phyloP scores from a whole-genome alignment of 1,284 basidiomycete genomes.

The Meira miltonrushii region DNA sequence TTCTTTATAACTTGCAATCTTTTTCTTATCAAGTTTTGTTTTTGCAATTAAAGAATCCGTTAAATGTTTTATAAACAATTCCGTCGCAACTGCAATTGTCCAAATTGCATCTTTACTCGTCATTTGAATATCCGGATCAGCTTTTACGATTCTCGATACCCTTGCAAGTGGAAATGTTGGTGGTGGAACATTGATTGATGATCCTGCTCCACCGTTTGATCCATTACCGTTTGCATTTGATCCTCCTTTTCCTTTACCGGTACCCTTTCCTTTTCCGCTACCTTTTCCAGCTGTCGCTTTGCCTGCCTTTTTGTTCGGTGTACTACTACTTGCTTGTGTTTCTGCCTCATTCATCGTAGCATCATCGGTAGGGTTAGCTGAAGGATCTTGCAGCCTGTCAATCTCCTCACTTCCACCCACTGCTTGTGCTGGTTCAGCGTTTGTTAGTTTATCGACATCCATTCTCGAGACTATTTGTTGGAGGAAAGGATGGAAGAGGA shows the following conservation, averaged over 20 bases:
- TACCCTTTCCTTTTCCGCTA: conserved; percentile 1
- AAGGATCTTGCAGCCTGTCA: neutral
- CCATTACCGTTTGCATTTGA: neutral
- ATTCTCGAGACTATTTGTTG: too few relatives aligned
- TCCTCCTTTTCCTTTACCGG: neutral
- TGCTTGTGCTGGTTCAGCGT: too few relatives aligned
- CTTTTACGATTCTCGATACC: conserved; percentile 8
- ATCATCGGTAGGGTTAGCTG: neutral
- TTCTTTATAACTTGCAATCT: conserved; percentile 6
- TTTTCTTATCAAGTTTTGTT: conserved; percentile 4
- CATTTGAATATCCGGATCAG: conserved; percentile 8
- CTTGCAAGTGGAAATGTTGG: conserved; percentile 8
- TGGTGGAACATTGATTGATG: neutral
- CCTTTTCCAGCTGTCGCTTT: neutral
- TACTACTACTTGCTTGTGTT: neutral
- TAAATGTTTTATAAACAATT: conserved; percentile 12
- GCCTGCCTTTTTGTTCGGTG: neutral
- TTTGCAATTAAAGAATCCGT: conserved; percentile 7
- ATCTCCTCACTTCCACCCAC: neutral
- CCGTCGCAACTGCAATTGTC: conserved; percentile 5
- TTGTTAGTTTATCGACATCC: too few relatives aligned
- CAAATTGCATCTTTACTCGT: conserved; percentile 12
- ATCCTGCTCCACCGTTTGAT: neutral
- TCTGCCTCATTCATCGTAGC: neutral
- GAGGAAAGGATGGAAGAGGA: too few relatives aligned